Evolutionary conservation across 2,329 filamentous ascomycete species (phyloP).

Genomic region (Colletotrichum sp.): DNA sequence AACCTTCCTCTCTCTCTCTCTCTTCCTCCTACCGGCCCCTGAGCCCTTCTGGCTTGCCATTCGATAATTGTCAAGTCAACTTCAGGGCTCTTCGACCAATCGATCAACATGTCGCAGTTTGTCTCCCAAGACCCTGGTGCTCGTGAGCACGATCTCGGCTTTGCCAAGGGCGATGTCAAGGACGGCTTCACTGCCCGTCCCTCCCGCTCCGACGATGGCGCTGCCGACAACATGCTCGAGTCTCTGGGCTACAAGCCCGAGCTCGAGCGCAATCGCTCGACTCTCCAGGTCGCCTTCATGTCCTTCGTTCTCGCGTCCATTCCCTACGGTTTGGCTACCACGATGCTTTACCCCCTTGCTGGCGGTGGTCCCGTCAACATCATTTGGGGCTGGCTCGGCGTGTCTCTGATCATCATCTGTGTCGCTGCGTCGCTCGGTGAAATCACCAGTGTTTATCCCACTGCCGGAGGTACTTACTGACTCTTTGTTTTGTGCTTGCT

Average conservation of each 20-base stretch:
- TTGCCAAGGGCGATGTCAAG: slow-evolving; percentile 11
- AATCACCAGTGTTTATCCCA: slow-evolving; percentile 77
- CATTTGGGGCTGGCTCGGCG: slow-evolving; percentile 74
- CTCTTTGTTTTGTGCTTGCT: not conserved
- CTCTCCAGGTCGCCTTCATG: slow-evolving; percentile 75
- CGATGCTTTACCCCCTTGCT: slow-evolving; percentile 68
- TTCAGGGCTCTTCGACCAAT: not conserved
- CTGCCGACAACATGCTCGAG: slow-evolving; percentile 66
- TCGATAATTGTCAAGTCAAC: not conserved
- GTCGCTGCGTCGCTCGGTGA: slow-evolving; percentile 74
- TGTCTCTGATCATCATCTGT: slow-evolving; percentile 73
- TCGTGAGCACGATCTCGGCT: slow-evolving; percentile 17
- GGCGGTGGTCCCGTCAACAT: slow-evolving; percentile 71
- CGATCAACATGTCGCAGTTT: slow-evolving; percentile 13
- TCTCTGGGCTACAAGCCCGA: slow-evolving; percentile 71
- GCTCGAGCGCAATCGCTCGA: slow-evolving; percentile 67
- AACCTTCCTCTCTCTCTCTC: not conserved
- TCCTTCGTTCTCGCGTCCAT: slow-evolving; percentile 78
- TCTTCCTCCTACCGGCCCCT: not conserved
- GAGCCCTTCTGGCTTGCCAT: not conserved
- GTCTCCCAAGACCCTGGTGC: slow-evolving; percentile 22
- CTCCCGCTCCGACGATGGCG: slow-evolving; percentile 34
- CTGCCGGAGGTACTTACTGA: slow-evolving; percentile 62
- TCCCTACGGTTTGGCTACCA: slow-evolving; percentile 75
- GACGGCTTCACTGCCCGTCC: slow-evolving; percentile 18